A percentile compares a stretch with the other conserved stretches of the same genome.
Evolutionary conservation across 164 flowering plant genomes (phyloP).

Genomic region (Liquidambar formosana): DNA sequence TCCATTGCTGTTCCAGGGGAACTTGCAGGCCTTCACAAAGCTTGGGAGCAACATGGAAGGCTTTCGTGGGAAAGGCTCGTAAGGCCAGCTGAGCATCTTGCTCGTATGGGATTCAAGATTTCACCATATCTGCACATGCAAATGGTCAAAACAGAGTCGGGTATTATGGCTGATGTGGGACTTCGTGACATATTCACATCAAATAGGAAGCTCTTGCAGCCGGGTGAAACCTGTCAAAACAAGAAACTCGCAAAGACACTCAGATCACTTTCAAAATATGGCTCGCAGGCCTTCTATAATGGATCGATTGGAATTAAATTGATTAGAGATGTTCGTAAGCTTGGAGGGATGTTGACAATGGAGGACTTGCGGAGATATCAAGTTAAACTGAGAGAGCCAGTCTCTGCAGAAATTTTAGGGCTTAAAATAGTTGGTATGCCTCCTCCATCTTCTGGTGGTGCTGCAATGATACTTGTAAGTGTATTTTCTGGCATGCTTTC

Average conservation of each 20-base stretch:
- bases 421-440: slow-evolving; percentile 51
- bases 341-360: slow-evolving; percentile 51
- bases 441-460: slow-evolving; percentile 63
- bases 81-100: slow-evolving; percentile 45
- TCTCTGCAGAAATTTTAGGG: slow-evolving; percentile 35
- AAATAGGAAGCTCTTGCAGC: slow-evolving; percentile 37
- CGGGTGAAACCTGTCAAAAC: slow-evolving; percentile 42
- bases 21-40: slow-evolving; percentile 54
- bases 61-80: slow-evolving; percentile 64
- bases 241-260: slow-evolving; percentile 50
- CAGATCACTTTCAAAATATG: slow-evolving; percentile 27
- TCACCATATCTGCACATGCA: slow-evolving; percentile 51
- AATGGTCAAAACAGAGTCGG: slow-evolving; percentile 30
- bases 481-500: background rate
- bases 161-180: slow-evolving; percentile 46
- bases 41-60: slow-evolving; percentile 56
- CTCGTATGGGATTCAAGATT: slow-evolving; percentile 50
- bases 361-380: slow-evolving; percentile 47
- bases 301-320: slow-evolving; percentile 45
- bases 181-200: slow-evolving; percentile 38
- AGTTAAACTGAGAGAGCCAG: slow-evolving; percentile 44
- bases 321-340: slow-evolving; percentile 38
- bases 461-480: slow-evolving; percentile 51
- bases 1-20: slow-evolving; percentile 67
- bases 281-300: slow-evolving; percentile 43